These are phyloP conservation scores for Beauveria pseudobassiana DNA, from an alignment of 2,329 filamentous ascomycete genomes.

Conservation along the genomic window DNA sequence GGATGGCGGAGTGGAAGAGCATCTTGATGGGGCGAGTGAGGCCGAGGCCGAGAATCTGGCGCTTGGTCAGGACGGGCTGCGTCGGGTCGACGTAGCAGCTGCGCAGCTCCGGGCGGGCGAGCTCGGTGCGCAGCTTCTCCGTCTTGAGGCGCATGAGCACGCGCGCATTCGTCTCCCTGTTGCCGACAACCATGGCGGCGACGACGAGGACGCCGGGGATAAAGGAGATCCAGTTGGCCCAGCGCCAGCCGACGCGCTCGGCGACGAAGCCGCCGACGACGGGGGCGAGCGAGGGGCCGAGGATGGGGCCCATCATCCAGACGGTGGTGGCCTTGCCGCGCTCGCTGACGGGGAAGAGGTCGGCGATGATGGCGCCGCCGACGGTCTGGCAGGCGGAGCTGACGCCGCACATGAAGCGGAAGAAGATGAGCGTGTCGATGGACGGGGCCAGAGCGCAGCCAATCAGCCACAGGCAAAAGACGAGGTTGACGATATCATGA, in stretches of 20 bases:
- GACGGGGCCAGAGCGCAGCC: slow-evolving; percentile 54
- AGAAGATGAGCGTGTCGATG: slow-evolving; percentile 48
- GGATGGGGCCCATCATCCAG: slow-evolving; percentile 51
- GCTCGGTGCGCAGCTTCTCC: slow-evolving; percentile 34
- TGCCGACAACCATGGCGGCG: slow-evolving; percentile 20
- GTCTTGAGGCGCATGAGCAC: slow-evolving; percentile 46
- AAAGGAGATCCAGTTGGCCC: slow-evolving; percentile 45
- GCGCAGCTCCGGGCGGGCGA: slow-evolving; percentile 32
- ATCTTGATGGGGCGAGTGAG: slow-evolving; percentile 45
- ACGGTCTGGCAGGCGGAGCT: slow-evolving; percentile 47
- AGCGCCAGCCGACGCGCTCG: slow-evolving; percentile 43
- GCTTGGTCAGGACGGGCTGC: slow-evolving; percentile 17
- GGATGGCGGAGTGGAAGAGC: slow-evolving; percentile 40
- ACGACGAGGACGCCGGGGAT: slow-evolving; percentile 30
- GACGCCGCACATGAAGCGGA: slow-evolving; percentile 51
- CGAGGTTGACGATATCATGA: slow-evolving; percentile 49
- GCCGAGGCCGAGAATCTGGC: slow-evolving; percentile 35
- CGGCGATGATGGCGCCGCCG: slow-evolving; percentile 47
- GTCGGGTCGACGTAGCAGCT: slow-evolving; percentile 39
- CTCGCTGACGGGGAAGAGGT: slow-evolving; percentile 42
- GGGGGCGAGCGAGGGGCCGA: slow-evolving; percentile 42
- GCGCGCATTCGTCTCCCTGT: slow-evolving; percentile 34
- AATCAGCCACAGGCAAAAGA: slow-evolving; percentile 57
- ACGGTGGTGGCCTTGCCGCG: slow-evolving; percentile 41
- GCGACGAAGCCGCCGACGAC: slow-evolving; percentile 42